Evolutionary conservation across 805 yeast species (phyloP), one percentile per base, ranked within the genome.

Genomic region (Teunomyces lycoperdinae): DNA sequence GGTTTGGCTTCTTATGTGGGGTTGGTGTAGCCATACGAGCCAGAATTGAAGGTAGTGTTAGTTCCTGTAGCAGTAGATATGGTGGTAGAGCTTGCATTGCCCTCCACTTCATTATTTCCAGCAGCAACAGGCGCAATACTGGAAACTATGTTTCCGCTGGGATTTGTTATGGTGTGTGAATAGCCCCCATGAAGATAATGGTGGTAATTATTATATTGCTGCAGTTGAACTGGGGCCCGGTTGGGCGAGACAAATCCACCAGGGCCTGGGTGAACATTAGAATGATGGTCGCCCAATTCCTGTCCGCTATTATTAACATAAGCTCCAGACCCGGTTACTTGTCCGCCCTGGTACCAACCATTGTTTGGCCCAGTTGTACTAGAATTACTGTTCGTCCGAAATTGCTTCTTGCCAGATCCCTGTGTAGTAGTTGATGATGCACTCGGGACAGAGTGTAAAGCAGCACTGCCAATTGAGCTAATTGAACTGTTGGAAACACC

Each of bases 331-430:
- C 41, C 27, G 30, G 29, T 11, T 20, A 24, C 41, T 7, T 28
- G 41, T 10, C 16, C 41, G 9, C 27, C 26, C 30, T 26, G 27
- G 27, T 38, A 38, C 41, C 41, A 38, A 26, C 41, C 30, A 26
- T 20, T 38, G 30, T 26, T 31, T 30, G 34, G 44, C n/a, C 34
- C 44, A 13, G 44, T 20, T 6, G 27, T 34, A 30, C 36, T 48
- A 9, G 42, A 32, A 16, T 33, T 16, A 16, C 31, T 46, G 31
- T 45, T 44, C 13, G 46, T 40, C 10, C 53, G 33, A 35, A 45
- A 52, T 11, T 48, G 49, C 31, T 50, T 50, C 32, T 52, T 52
- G 14, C 48, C 30, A 6, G 41, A n/a, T 38, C 41, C 41, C 16
- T 26, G 30, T 9, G 29, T 26, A 11, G 41, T 24, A 24, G 36